Percentiles rank a stretch among this genome's conserved stretches.
phyloP scores from a whole-genome alignment of 306 rosid genomes.

The Quercus ilex region DNA sequence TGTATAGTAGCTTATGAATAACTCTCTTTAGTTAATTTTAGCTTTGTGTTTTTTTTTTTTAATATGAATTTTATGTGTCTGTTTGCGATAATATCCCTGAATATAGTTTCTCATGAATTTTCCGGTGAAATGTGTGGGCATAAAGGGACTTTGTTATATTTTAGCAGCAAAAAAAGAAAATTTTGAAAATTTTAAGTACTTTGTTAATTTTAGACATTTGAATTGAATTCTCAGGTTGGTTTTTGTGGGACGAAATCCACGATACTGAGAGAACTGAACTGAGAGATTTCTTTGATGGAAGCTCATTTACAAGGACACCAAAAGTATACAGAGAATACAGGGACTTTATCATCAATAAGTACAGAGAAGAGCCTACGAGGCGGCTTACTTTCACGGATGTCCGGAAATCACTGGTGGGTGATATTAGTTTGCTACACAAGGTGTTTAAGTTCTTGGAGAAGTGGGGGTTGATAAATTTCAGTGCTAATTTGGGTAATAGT shows the following conservation, averaged over 20 bases:
- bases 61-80: too few species aligned
- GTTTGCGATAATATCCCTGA: too few species aligned
- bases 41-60: background rate
- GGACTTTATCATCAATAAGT: constrained; percentile 81
- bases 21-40: background rate
- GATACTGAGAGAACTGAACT: constrained; percentile 58
- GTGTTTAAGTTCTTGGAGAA: constrained; percentile 64
- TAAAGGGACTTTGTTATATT: background rate
- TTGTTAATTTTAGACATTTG: background rate
- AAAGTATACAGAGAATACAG: constrained; percentile 78
- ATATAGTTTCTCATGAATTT: background rate
- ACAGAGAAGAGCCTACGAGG: constrained; percentile 81
- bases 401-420: constrained; percentile 82
- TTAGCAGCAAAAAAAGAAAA: background rate
- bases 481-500: constrained; percentile 26
- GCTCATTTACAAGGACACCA: constrained; percentile 68
- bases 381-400: constrained; percentile 84
- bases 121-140: background rate
- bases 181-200: background rate
- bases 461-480: constrained; percentile 80
- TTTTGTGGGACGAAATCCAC: constrained; percentile 89
- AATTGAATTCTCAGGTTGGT: constrained; percentile 62
- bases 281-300: constrained; percentile 73
- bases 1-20: background rate
- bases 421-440: constrained; percentile 68